Base-by-base conservation (phyloP, 164 flowering plant genomes). In the Cinnamomum micranthum region DNA sequence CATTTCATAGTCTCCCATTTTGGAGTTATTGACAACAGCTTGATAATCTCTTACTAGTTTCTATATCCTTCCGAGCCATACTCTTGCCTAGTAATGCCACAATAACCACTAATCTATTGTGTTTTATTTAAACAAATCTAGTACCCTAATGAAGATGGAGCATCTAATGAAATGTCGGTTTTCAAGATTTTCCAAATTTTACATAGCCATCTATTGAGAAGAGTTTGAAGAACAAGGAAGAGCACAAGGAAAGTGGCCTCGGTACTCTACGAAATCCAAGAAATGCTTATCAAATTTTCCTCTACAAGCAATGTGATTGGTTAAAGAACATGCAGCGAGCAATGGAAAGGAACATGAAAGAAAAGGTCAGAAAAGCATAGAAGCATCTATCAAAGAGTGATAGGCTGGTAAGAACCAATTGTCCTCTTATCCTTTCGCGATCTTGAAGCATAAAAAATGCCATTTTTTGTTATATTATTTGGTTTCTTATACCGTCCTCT, bases 201-300 rank as follows among this genome's bases (percentile, higher is more conserved):
- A 52, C 5, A 52, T 80, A 86, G 88, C 88, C 88, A 69, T 86
- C 82, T 41, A 63, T 84, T 1, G 85, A 84, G 69, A 81, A 76
- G 64, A 80, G 85, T 67, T 78, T 25, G 68, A 78, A 71, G 77
- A 85, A 84, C 62, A 84, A 55, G 75, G 41, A 33, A 33, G 41
- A 33, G 19, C 15, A 19, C 59, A 52, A 52, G 13, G 15, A 12
- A 52, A 13, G 19, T 52, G 59, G 20, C 59, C 4, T 52, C 5
- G 15, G 19, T 4, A 52, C 59, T 52, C 3, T 15, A 52, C 2
- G 59, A 52, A 52, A 12, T 5, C 59, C 59, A 10, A 80, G 83
- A 65, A 82, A 35, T 60, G 75, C 82, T 9, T 84, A 81, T 70
- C 84, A 77, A 25, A 33, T 84, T 47, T 85, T 82, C 77, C 63